These are phyloP conservation scores for Irpex lacteus DNA, from an alignment of 1,284 basidiomycete genomes.

Conservation along the genomic window DNA sequence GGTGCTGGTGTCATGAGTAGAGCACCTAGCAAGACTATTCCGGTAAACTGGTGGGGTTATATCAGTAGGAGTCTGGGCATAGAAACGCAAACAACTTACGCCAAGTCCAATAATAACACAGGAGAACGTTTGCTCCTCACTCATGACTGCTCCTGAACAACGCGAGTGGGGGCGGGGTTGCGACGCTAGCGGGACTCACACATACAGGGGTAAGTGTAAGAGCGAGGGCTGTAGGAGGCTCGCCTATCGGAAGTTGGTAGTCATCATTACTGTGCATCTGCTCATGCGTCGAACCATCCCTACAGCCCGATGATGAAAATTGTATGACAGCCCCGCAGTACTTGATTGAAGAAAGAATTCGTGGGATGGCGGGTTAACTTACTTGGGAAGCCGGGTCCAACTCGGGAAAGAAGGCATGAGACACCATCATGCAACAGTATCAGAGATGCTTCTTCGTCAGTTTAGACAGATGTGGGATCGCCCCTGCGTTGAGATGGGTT, in stretches of 20 bases:
- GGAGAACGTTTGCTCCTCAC: constrained; percentile 8
- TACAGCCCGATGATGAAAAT: not conserved
- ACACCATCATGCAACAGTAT: not conserved
- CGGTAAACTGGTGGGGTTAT: constrained; percentile 11
- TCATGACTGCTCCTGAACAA: not conserved
- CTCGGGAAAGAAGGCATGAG: not conserved
- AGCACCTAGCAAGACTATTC: constrained; percentile 18
- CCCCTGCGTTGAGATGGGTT: not conserved
- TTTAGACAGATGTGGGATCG: not conserved
- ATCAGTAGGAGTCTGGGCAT: not conserved
- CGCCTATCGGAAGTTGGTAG: not conserved
- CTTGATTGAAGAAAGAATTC: not conserved
- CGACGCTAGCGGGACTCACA: not conserved
- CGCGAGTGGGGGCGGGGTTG: not conserved
- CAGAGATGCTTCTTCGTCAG: not conserved
- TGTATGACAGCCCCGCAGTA: not conserved
- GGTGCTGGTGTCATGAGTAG: constrained; percentile 25
- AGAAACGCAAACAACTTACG: constrained; percentile 11
- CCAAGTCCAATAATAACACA: constrained; percentile 21
- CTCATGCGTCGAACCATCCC: not conserved
- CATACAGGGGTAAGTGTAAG: not conserved
- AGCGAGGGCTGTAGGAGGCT: not conserved
- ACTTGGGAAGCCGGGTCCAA: not conserved
- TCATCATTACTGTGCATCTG: not conserved
- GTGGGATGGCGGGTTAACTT: not conserved